These are phyloP conservation scores for Monosporascus sp. DNA, from an alignment of 2,329 filamentous ascomycete genomes.

Conservation along the genomic window DNA sequence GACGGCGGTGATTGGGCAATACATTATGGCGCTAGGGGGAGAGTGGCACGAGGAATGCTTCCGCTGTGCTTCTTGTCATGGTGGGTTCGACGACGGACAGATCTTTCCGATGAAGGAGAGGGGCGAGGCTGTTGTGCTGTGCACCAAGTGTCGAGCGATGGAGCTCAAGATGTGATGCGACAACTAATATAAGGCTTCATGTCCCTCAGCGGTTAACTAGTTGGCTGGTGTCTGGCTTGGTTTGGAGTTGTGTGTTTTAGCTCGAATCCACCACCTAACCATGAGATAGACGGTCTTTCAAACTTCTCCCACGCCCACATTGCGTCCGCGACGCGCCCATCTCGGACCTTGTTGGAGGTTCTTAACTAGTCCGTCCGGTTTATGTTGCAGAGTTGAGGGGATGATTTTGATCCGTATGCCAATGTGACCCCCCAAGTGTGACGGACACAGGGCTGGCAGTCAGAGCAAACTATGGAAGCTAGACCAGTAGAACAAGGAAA, in stretches of 20 bases:
- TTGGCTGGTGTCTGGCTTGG: background rate
- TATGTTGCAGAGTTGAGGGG: too few relatives aligned
- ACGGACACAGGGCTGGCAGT: too few relatives aligned
- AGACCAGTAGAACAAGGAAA: background rate
- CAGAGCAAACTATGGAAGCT: background rate
- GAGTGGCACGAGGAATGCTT: constrained; percentile 97
- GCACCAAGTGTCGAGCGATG: constrained; percentile 54
- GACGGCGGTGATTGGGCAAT: constrained; percentile 80
- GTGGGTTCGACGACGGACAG: constrained; percentile 59
- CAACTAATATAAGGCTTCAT: constrained; percentile 7
- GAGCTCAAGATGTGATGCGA: constrained; percentile 51
- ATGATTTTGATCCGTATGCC: too few relatives aligned
- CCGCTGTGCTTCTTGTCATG: constrained; percentile 62
- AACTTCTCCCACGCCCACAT: background rate
- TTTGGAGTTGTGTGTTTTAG: background rate
- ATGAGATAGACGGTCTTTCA: background rate
- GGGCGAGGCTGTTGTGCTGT: constrained; percentile 49
- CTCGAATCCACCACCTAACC: background rate
- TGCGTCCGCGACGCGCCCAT: background rate
- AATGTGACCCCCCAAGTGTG: too few relatives aligned
- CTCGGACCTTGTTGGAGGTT: too few relatives aligned
- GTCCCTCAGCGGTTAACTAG: background rate
- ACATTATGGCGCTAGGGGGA: constrained; percentile 79
- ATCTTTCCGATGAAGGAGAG: constrained; percentile 55
- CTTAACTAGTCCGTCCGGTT: too few relatives aligned